Evolutionary conservation across 2,329 filamentous ascomycete species (phyloP).

Genomic region (Ceratocystiopsis minuta): DNA sequence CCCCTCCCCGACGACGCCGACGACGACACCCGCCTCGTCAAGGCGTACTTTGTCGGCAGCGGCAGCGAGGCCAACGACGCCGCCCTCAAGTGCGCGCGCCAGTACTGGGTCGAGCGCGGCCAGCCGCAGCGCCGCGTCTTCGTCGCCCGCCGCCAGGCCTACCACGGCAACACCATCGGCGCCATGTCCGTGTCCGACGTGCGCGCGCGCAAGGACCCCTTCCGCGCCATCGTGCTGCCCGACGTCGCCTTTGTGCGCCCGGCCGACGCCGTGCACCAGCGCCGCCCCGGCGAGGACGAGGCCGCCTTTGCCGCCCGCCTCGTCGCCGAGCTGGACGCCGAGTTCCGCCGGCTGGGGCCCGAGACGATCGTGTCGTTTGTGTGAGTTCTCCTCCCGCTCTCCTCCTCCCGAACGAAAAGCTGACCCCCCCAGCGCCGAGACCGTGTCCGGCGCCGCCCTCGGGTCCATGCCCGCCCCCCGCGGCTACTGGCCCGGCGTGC

Average conservation of each 20-base stretch:
- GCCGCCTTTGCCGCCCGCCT: slow-evolving; percentile 38
- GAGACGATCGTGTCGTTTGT: slow-evolving; percentile 48
- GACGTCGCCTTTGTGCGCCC: slow-evolving; percentile 41
- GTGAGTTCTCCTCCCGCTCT: too few species aligned
- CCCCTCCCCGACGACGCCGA: slow-evolving; percentile 18
- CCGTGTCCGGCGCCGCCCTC: slow-evolving; percentile 49
- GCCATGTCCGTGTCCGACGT: slow-evolving; percentile 43
- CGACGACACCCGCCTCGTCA: too few species aligned
- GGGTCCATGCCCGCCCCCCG: slow-evolving; percentile 48
- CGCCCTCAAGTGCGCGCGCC: slow-evolving; percentile 46
- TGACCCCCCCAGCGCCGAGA: slow-evolving; percentile 33
- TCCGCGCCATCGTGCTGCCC: slow-evolving; percentile 33
- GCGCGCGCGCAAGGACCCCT: slow-evolving; percentile 36
- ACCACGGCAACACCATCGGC: slow-evolving; percentile 53
- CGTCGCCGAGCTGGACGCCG: slow-evolving; percentile 40
- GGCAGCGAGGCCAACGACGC: slow-evolving; percentile 54
- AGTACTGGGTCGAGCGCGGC: slow-evolving; percentile 42
- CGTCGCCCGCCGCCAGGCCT: slow-evolving; percentile 47
- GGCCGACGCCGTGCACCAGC: slow-evolving; percentile 42
- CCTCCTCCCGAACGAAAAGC: too few species aligned
- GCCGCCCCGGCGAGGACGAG: slow-evolving; percentile 28
- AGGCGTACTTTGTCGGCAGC: slow-evolving; percentile 19
- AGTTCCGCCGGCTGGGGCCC: slow-evolving; percentile 42
- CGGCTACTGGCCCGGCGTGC: slow-evolving; percentile 54
- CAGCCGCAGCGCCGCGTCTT: slow-evolving; percentile 38